These are phyloP conservation scores for Lupinus albus DNA, from an alignment of 306 rosid species.

Conservation along the genomic window DNA sequence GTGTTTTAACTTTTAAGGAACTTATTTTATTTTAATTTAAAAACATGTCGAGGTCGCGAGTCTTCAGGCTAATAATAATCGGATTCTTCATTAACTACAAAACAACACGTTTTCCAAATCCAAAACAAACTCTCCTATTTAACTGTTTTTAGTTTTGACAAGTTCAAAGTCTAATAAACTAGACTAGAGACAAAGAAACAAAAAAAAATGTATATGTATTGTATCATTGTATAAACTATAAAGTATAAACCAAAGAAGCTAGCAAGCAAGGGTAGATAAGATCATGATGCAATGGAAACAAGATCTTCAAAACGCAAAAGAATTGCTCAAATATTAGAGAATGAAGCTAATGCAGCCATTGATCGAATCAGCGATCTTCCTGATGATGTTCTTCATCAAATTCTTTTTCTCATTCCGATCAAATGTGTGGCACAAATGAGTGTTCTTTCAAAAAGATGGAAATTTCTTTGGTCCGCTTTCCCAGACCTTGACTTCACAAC, in stretches of 20 bases:
- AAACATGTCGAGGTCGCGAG: slow-evolving; percentile 32
- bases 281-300: slow-evolving; percentile 59
- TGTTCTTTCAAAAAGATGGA: slow-evolving; percentile 69
- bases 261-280: slow-evolving; percentile 1
- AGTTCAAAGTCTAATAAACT: slow-evolving; percentile 50
- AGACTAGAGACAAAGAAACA: slow-evolving; percentile 19
- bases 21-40: neutral
- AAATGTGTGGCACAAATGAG: slow-evolving; percentile 65
- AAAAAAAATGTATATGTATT: neutral
- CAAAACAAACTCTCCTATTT: slow-evolving; percentile 54
- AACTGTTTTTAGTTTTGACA: slow-evolving; percentile 50
- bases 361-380: slow-evolving; percentile 82
- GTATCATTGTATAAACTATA: neutral
- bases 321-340: slow-evolving; percentile 25
- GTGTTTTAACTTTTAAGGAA: neutral
- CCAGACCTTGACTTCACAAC: slow-evolving; percentile 81
- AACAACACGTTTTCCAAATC: slow-evolving; percentile 26
- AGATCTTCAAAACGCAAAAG: slow-evolving; percentile 59
- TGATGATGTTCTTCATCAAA: slow-evolving; percentile 64
- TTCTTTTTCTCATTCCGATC: slow-evolving; percentile 65
- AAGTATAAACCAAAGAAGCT: neutral
- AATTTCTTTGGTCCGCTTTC: slow-evolving; percentile 64
- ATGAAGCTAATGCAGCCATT: slow-evolving; percentile 17
- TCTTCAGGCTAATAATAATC: no score
- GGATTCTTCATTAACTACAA: no score